Evolutionary conservation across 1,284 basidiomycete species (phyloP).

Genomic region (Polyporus tsugae): DNA sequence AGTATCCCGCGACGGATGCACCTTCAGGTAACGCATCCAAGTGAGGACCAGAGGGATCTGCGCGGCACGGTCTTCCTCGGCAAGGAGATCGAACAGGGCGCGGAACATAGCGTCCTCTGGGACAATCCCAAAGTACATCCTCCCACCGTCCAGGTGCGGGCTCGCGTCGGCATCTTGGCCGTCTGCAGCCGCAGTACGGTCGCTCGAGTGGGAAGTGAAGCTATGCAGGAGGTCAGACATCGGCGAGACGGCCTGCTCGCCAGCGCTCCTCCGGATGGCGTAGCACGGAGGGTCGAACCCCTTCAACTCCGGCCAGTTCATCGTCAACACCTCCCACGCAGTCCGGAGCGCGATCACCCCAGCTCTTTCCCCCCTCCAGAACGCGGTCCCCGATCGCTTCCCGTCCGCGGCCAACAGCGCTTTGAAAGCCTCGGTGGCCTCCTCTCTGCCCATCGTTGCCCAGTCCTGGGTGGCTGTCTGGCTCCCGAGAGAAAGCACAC

Average conservation of each 20-base stretch:
- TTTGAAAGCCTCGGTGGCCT: conserved; percentile 38
- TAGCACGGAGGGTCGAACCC: conserved; percentile 39
- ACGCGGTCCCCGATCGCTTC: conserved; percentile 39
- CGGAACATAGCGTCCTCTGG: conserved; percentile 63
- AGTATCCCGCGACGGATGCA: conserved; percentile 63
- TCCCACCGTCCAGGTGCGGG: conserved; percentile 21
- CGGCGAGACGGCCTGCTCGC: conserved; percentile 38
- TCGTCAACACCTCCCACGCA: conserved; percentile 60
- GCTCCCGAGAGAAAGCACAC: conserved; percentile 16
- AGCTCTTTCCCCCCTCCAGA: conserved; percentile 59
- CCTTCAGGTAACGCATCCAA: conserved; percentile 76
- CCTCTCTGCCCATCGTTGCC: neutral
- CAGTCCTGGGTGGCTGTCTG: neutral
- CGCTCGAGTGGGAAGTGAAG: conserved; percentile 10
- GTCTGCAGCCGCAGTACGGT: neutral
- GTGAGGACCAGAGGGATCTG: conserved; percentile 78
- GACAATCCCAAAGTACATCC: conserved; percentile 50
- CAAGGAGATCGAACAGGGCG: conserved; percentile 72
- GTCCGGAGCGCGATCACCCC: conserved; percentile 54
- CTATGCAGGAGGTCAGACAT: conserved; percentile 39
- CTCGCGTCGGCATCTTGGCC: neutral
- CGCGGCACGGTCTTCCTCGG: conserved; percentile 53
- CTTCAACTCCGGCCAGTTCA: conserved; percentile 52
- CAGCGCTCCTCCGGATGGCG: conserved; percentile 42
- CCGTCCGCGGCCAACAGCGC: conserved; percentile 37